phyloP scores from a whole-genome alignment of 352 stramenopile species.

The Phytophthora multivora region DNA sequence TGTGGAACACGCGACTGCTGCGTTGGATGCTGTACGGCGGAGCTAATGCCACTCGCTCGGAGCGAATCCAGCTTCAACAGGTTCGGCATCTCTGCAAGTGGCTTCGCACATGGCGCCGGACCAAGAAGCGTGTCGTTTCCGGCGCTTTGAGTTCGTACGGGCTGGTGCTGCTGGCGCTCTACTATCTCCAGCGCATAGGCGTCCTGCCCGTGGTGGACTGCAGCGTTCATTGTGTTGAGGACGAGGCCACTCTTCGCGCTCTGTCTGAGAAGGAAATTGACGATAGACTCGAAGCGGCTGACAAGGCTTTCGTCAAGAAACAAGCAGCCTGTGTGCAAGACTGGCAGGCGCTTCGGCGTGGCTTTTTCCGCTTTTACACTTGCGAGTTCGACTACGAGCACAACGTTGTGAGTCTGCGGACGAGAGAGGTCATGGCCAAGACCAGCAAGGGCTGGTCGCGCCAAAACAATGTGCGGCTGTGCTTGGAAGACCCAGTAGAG shows the following conservation, averaged over 20 bases:
- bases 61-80: constrained; percentile 16
- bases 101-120: constrained; percentile 60
- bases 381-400: constrained; percentile 74
- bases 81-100: constrained; percentile 47
- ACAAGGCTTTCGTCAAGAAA: constrained; percentile 25
- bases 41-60: not conserved
- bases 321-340: constrained; percentile 7
- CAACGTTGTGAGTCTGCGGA: constrained; percentile 65
- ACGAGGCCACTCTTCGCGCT: constrained; percentile 14
- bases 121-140: constrained; percentile 38
- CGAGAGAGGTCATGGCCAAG: constrained; percentile 36
- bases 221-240: constrained; percentile 24
- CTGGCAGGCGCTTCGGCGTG: constrained; percentile 47
- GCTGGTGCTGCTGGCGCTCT: constrained; percentile 65
- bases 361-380: constrained; percentile 81
- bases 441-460: constrained; percentile 53
- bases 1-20: constrained; percentile 83
- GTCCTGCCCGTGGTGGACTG: constrained; percentile 60
- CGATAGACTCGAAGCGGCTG: constrained; percentile 12
- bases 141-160: constrained; percentile 70
- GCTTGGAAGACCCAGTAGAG: constrained; percentile 85
- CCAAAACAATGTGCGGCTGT: constrained; percentile 40
- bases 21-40: constrained; percentile 33
- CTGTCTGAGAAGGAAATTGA: constrained; percentile 33
- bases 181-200: constrained; percentile 63